phyloP scores from a whole-genome alignment of 2,329 filamentous ascomycete genomes.

The Calonectria ilicicola region DNA sequence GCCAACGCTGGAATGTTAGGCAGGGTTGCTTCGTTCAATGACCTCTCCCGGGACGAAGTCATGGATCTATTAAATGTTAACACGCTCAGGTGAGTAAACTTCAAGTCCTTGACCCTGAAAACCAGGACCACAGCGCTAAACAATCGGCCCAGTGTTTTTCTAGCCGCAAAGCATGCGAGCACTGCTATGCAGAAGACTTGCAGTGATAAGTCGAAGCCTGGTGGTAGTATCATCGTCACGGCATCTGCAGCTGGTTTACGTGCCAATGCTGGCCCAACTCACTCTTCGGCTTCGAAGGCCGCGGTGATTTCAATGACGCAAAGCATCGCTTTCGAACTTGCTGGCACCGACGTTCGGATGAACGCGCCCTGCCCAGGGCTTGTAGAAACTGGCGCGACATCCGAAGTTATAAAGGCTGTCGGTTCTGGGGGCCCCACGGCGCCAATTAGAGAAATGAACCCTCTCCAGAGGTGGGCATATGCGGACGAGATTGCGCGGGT shows the following conservation, averaged over 20 bases:
- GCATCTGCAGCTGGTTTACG: neutral
- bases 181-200: neutral
- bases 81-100: neutral
- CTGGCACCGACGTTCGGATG: neutral
- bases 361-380: neutral
- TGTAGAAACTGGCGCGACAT: neutral
- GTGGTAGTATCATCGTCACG: neutral
- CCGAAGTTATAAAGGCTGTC: neutral
- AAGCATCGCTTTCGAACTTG: neutral
- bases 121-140: neutral
- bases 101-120: too few relatives aligned
- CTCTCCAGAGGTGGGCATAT: neutral
- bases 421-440: neutral
- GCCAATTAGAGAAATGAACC: neutral
- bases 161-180: neutral
- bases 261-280: neutral
- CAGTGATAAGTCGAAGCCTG: neutral
- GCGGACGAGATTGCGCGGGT: neutral
- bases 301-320: neutral
- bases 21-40: neutral
- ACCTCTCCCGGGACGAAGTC: neutral
- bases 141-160: neutral
- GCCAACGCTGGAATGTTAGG: neutral
- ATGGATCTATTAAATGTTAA: neutral
- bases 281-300: neutral